These are phyloP conservation scores for Moesziomyces globuligerus DNA, from an alignment of 1,284 basidiomycete species.

Conservation along the genomic window DNA sequence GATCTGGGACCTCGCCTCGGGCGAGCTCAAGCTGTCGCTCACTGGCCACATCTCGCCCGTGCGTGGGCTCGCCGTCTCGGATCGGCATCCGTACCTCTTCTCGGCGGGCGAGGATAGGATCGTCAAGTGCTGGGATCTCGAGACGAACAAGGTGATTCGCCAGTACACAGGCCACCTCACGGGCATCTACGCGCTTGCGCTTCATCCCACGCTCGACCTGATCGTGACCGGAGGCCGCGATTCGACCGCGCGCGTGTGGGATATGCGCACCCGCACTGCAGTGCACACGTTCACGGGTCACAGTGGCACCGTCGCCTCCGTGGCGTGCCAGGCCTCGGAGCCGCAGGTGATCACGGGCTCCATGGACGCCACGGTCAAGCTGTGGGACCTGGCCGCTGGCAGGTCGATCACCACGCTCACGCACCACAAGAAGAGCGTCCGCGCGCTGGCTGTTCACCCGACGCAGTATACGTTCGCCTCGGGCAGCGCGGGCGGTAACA, in stretches of 20 bases:
- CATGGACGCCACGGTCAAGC: slow-evolving; percentile 95
- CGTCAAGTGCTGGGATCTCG: slow-evolving; percentile 99
- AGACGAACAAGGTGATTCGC: slow-evolving; percentile 97
- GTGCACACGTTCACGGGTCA: slow-evolving; percentile 93
- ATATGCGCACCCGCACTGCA: slow-evolving; percentile 97
- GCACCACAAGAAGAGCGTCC: slow-evolving; percentile 96
- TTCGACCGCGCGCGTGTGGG: slow-evolving; percentile 95
- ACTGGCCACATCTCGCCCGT: slow-evolving; percentile 99
- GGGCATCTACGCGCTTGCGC: slow-evolving; percentile 80
- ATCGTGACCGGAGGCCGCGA: slow-evolving; percentile 95
- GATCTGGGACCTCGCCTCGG: slow-evolving; percentile 98
- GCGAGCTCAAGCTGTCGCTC: slow-evolving; percentile 91
- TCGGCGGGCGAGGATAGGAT: slow-evolving; percentile 98
- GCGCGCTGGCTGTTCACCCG: slow-evolving; percentile 90
- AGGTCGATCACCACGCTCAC: slow-evolving; percentile 95
- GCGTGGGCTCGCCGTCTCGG: slow-evolving; percentile 88
- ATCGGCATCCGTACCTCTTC: slow-evolving; percentile 95
- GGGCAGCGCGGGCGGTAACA: slow-evolving; percentile 93
- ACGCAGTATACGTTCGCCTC: slow-evolving; percentile 89
- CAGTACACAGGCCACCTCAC: slow-evolving; percentile 98
- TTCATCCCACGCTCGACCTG: slow-evolving; percentile 95
- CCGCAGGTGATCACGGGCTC: slow-evolving; percentile 97
- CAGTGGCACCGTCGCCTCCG: slow-evolving; percentile 90
- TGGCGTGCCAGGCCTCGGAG: slow-evolving; percentile 93
- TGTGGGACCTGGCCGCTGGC: slow-evolving; percentile 99